Evolutionary conservation across 495 filamentous ascomycete genomes (phyloP), one percentile per base, ranked within the genome.

Genomic region (Cairneyella variabilis): DNA sequence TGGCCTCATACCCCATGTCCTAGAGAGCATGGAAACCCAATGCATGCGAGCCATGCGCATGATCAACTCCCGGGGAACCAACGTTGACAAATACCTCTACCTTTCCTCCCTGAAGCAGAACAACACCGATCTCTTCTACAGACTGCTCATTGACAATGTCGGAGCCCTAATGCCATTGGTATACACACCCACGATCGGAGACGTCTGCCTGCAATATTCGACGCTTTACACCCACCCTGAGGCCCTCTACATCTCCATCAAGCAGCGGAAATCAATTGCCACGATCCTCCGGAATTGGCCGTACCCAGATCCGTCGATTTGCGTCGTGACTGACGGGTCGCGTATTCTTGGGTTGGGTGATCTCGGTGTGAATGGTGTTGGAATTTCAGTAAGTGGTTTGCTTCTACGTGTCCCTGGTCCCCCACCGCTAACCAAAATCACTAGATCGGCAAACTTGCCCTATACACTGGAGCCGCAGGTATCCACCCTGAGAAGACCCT

Each of bases 181-280:
- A 62, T 98, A 98, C 72, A 98, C 93, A 16, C 93, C 93, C 4
- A 93, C 91, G 58, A 95, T 98, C 60, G 93, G 93, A 58, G 92
- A 98, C 66, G 93, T 95, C 26, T 98, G 93, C 72, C 72, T 95
- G 60, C 83, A 91, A 66, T 98, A 95, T 83, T 95, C 90, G 27
- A 89, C 95, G 58, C 85, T 97, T 60, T 98, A 93, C 77, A 95
- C 90, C 28, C 88, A 90, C 54, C 91, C 93, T 12, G 93, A 98
- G 75, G 93, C 86, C 20, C 76, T 96, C 66, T 96, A 96, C 74
- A 84, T 96, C 51, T 95, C 90, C 44, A 95, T 86, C 74, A 83
- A 89, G 69, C 91, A 96, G 73, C 80, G 84, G 16, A 89, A 89
- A 53, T 88, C 91, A 50, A 83, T 96, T 53, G 77, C 78, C 46